Conservation (phyloP, 2,329 filamentous ascomycete genomes). For the Basipetospora chlamydospora region DNA sequence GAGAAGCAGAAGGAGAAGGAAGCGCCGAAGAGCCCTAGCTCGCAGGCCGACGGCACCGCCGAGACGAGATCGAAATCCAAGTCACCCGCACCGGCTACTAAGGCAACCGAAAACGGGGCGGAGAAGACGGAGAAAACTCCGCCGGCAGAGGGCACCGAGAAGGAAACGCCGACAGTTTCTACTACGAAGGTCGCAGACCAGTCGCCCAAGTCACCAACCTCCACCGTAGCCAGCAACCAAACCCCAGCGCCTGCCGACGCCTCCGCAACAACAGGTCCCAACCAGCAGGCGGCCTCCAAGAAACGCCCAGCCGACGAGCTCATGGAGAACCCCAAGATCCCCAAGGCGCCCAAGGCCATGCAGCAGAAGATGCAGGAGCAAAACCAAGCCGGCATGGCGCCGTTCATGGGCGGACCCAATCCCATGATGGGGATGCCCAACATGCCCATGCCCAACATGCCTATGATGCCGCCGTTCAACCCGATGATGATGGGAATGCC, state of each 20-base stretch:
- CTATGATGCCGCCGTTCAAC: constrained; percentile 15
- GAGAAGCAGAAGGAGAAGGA: constrained; percentile 23
- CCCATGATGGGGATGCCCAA: constrained; percentile 23
- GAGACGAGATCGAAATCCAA: no score
- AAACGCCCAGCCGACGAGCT: constrained; percentile 73
- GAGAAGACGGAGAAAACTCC: constrained; percentile 10
- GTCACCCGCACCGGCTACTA: constrained; percentile 5
- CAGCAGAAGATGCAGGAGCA: constrained; percentile 36
- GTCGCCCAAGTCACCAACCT: constrained; percentile 19
- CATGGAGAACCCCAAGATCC: constrained; percentile 48
- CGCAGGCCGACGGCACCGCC: no score
- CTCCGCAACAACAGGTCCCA: neutral
- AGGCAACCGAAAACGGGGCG: constrained; percentile 6
- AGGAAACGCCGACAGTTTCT: neutral
- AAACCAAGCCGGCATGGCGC: constrained; percentile 32
- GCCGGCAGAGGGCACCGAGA: neutral
- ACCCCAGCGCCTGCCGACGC: constrained; percentile 2
- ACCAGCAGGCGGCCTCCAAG: constrained; percentile 33
- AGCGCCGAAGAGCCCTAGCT: constrained; percentile 25
- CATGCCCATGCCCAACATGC: constrained; percentile 27
- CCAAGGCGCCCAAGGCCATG: constrained; percentile 51
- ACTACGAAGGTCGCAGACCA: constrained; percentile 6
- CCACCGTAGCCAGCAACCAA: constrained; percentile 8
- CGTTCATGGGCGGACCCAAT: constrained; percentile 9
- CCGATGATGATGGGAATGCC: constrained; percentile 23